Evolutionary conservation across 2,329 filamentous ascomycete species (phyloP), one percentile per base, ranked within the genome.

Genomic region (Aspergillus novoparasiticus): DNA sequence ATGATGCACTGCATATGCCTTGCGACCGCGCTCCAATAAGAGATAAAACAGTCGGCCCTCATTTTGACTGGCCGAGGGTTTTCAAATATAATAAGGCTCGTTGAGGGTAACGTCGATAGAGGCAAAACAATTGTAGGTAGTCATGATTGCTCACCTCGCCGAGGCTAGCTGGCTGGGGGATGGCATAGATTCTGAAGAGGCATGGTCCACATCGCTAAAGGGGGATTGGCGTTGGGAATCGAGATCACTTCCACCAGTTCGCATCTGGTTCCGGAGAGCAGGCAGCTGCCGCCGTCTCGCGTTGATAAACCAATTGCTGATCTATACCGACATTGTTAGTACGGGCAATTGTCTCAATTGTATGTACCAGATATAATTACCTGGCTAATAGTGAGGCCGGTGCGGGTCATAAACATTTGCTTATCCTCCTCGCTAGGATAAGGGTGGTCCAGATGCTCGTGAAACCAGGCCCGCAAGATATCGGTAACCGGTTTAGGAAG

Each of bases 381-480:
- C 78, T 83, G 81, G 62, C 90, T 94, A 81, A 96, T 89, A 60
- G 91, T 90, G 32, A 97, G 81, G 0, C 88, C 88, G 0, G 93
- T 96, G 72, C 88, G 83, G 54, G 85, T 85, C 84, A 93, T 92
- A 55, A 96, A 83, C 63, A 91, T 87, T 73, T 94, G 87, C 78
- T 96, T 96, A 79, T 96, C 90, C 66, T 96, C 92, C 76, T 96
- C 92, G 5, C 89, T 93, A 1, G 93, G 93, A 74, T 96, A 96
- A 0, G 93, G 92, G 72, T 95, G 92, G 64, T 88, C 83, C 9
- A 93, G 78, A 76, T 95, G 90, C n/a, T 84, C 84, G 58, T 89
- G 79, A 68, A 96, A 94, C 93, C 93, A 97, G 0, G 86, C 82
- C 59, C 91, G 87, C 46, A 97, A 82, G 68, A 91, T 89, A 73